Evolutionary conservation across 177 flowering plant genomes (phyloP).

Genomic region (Vitis hybrid): DNA sequence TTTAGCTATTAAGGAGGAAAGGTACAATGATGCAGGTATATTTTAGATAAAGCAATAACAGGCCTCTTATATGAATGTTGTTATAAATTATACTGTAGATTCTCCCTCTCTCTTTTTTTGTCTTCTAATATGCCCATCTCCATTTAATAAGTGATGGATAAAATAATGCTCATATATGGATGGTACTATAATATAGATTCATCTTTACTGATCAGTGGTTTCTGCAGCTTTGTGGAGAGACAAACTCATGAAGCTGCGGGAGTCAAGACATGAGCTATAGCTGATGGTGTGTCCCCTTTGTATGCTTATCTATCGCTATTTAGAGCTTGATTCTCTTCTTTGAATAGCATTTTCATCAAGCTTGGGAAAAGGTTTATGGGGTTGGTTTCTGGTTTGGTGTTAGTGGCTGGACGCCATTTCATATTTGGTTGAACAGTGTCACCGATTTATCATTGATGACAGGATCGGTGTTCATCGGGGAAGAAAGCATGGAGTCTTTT

Average conservation of each 20-base stretch:
- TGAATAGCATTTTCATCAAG: neutral
- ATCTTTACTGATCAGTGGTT: constrained; percentile 9
- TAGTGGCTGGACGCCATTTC: no score
- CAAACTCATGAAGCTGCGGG: constrained; percentile 45
- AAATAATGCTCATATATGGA: neutral
- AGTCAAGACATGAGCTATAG: constrained; percentile 19
- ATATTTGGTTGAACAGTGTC: neutral
- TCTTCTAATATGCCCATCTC: no score
- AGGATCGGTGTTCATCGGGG: no score
- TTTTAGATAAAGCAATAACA: neutral
- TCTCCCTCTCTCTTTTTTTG: neutral
- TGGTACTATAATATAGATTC: neutral
- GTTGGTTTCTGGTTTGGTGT: no score
- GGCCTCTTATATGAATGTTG: neutral
- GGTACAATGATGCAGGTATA: constrained; percentile 81
- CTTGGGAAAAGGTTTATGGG: neutral
- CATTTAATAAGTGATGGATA: neutral
- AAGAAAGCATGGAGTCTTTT: no score
- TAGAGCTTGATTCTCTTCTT: neutral
- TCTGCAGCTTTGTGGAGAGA: constrained; percentile 64
- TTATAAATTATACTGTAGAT: neutral
- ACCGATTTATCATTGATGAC: no score
- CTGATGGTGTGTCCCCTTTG: constrained; percentile 4
- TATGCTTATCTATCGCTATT: neutral
- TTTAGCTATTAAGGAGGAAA: constrained; percentile 61